A percentile compares a stretch with the other conserved stretches of the same genome.
Evolutionary conservation across 2,329 filamentous ascomycete species (phyloP).

Genomic region (Cryphonectria nitschkei): DNA sequence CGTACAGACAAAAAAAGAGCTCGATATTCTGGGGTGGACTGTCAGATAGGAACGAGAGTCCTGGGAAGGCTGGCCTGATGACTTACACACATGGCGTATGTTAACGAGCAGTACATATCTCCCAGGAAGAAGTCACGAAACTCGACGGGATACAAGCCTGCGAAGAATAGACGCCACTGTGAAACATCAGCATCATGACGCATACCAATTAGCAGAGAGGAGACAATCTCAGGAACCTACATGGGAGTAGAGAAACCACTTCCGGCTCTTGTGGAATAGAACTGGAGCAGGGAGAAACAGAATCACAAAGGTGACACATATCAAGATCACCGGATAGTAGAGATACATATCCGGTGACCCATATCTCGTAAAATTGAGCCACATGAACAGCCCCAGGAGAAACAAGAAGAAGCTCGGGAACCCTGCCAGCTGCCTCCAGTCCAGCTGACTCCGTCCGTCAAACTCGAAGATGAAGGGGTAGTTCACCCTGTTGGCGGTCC

Average conservation of each 20-base stretch:
- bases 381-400: constrained; percentile 78
- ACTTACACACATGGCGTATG: constrained; percentile 84
- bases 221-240: constrained; percentile 52
- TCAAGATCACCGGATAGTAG: constrained; percentile 84
- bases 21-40: constrained; percentile 70
- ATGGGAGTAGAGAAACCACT: constrained; percentile 89
- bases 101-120: constrained; percentile 96
- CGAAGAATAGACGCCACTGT: constrained; percentile 82
- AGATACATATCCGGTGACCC: constrained; percentile 71
- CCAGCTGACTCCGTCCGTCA: constrained; percentile 80
- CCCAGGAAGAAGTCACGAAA: constrained; percentile 97
- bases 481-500: constrained; percentile 86
- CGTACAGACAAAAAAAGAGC: constrained; percentile 93
- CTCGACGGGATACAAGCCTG: constrained; percentile 89
- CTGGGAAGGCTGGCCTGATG: no score
- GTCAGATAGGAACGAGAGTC: background rate
- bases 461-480: constrained; percentile 98
- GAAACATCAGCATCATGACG: constrained; percentile 7
- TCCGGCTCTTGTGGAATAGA: constrained; percentile 75
- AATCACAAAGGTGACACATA: constrained; percentile 67
- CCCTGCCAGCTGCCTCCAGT: constrained; percentile 87
- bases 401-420: constrained; percentile 85
- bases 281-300: constrained; percentile 77
- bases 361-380: constrained; percentile 82
- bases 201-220: background rate